A percentile compares a stretch with the other conserved stretches of the same genome.
phyloP scores from a whole-genome alignment of 768 basidiomycete species.

The Suillus luteus region DNA sequence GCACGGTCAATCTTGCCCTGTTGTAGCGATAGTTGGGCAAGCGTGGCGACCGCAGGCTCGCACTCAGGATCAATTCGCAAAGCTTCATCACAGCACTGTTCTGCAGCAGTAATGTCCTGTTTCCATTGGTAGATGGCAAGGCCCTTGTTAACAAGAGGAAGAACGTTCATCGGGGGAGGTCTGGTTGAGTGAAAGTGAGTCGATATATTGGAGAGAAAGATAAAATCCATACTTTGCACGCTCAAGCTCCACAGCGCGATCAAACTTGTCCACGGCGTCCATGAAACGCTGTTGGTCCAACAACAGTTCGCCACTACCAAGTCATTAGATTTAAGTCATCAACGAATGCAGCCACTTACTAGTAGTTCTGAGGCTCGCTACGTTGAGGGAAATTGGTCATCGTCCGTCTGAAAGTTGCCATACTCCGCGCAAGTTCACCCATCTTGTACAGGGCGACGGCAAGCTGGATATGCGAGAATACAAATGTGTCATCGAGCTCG shows the following conservation, averaged over 20 bases:
- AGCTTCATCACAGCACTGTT: conserved; percentile 85
- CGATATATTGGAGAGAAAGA: background rate
- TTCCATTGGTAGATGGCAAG: conserved; percentile 95
- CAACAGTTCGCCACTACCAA: conserved; percentile 82
- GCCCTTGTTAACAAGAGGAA: conserved; percentile 97
- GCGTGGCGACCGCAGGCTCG: conserved; percentile 93
- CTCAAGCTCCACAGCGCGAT: conserved; percentile 87
- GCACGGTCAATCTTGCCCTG: conserved; percentile 88
- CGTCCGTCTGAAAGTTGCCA: conserved; percentile 88
- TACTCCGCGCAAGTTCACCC: conserved; percentile 73
- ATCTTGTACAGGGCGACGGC: conserved; percentile 97
- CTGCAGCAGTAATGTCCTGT: conserved; percentile 82
- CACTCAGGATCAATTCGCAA: conserved; percentile 88
- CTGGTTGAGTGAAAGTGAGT: conserved; percentile 16
- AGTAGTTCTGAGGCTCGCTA: conserved; percentile 94
- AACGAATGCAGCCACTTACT: conserved; percentile 52
- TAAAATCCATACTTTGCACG: conserved; percentile 57
- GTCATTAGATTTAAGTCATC: background rate
- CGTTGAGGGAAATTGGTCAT: conserved; percentile 82
- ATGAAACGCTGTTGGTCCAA: conserved; percentile 88
- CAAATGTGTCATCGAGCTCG: conserved; percentile 83
- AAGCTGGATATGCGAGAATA: conserved; percentile 96
- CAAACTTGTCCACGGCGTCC: conserved; percentile 92
- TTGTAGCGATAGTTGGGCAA: conserved; percentile 91
- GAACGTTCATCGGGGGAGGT: conserved; percentile 71